phyloP scores from a whole-genome alignment of 768 basidiomycete genomes.

The Sporobolomyces phaffii region DNA sequence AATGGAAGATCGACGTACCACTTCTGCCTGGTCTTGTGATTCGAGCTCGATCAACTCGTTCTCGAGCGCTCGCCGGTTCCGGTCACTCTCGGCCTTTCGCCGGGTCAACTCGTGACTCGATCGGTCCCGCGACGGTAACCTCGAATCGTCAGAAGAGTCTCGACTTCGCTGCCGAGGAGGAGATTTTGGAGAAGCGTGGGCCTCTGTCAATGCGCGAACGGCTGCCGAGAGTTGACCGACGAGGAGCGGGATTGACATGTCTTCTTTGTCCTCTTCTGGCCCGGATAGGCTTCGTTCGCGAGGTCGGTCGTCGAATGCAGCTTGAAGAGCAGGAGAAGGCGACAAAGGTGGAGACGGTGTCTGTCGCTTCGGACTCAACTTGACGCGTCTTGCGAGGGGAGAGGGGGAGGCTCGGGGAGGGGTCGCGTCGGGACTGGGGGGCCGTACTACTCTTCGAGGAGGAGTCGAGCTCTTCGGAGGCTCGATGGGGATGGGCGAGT shows the following conservation, averaged over 20 bases:
- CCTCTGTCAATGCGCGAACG: conserved; percentile 4
- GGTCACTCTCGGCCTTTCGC: conserved; percentile 14
- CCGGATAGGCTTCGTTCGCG: too few relatives aligned
- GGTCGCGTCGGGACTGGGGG: conserved; percentile 1
- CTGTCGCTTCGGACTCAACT: not conserved
- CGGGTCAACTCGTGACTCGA: not conserved
- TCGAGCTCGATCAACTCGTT: conserved; percentile 16
- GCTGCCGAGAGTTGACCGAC: conserved; percentile 7
- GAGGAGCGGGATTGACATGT: conserved; percentile 10
- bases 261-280: not conserved
- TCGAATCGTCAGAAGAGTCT: too few relatives aligned
- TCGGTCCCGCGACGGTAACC: not conserved
- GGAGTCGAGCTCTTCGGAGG: conserved; percentile 22
- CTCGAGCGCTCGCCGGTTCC: conserved; percentile 9
- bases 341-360: not conserved
- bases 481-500: not conserved
- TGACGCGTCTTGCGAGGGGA: not conserved
- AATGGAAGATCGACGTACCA: not conserved
- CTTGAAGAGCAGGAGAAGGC: too few relatives aligned
- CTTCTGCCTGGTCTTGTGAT: not conserved
- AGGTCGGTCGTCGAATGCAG: too few relatives aligned
- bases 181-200: not conserved
- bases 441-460: not conserved
- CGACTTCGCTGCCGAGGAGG: too few relatives aligned
- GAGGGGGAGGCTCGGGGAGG: conserved; percentile 1